Evolutionary conservation across 495 filamentous ascomycete species (phyloP).

Genomic region (Penicillium simplicissimum): DNA sequence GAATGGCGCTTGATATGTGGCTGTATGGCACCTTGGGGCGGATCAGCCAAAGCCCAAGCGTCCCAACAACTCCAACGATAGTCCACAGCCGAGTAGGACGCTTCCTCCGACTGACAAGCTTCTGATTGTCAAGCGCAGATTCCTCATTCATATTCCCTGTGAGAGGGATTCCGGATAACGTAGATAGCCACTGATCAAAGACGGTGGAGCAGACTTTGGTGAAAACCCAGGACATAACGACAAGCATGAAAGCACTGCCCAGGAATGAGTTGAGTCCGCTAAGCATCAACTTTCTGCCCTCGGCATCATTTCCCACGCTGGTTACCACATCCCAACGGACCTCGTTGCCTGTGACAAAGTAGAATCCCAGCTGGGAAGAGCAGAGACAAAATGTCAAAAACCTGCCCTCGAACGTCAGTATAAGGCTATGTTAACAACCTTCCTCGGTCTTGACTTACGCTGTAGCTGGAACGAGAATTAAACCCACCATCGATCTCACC

Average conservation of each 20-base stretch:
- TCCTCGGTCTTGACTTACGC: slow-evolving; percentile 12
- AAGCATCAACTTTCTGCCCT: slow-evolving; percentile 26
- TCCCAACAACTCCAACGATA: neutral
- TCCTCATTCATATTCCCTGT: slow-evolving; percentile 11
- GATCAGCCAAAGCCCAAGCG: slow-evolving; percentile 15
- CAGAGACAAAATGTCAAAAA: slow-evolving; percentile 16
- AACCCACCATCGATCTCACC: slow-evolving; percentile 5
- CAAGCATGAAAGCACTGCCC: slow-evolving; percentile 12
- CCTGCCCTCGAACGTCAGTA: slow-evolving; percentile 8
- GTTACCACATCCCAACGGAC: slow-evolving; percentile 30
- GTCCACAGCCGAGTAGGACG: slow-evolving; percentile 16
- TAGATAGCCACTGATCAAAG: slow-evolving; percentile 18
- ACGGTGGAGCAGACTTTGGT: slow-evolving; percentile 11
- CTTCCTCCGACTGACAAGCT: neutral
- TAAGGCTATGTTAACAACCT: neutral
- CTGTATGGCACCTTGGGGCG: slow-evolving; percentile 28
- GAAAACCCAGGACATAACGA: slow-evolving; percentile 18
- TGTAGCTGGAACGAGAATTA: slow-evolving; percentile 1
- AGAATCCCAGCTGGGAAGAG: slow-evolving; percentile 29
- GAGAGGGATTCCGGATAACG: neutral
- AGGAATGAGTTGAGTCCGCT: slow-evolving; percentile 27
- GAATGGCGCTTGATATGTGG: slow-evolving; percentile 29
- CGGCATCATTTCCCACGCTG: slow-evolving; percentile 25
- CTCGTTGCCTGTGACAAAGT: slow-evolving; percentile 29
- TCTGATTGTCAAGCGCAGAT: neutral